Base-by-base conservation (phyloP, 2,329 filamentous ascomycete species). In the Trichoderma asperellum region DNA sequence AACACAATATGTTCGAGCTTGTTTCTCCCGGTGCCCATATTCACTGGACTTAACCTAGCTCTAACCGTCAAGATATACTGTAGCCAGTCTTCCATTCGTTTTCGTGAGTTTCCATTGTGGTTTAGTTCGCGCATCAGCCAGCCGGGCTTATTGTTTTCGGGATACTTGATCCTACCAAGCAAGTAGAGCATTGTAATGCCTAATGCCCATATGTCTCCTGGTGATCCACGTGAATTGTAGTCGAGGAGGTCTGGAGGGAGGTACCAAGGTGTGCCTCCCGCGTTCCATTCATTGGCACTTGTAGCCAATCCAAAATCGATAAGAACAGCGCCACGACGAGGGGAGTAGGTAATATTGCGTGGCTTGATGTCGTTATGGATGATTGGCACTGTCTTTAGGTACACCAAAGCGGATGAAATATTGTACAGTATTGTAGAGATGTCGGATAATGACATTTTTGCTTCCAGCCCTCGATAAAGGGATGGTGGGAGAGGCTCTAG, bases 301-400 rank as follows among this genome's bases (percentile, higher is more conserved):
- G 32, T 40, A 27, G 63, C 53, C n/a, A 58, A 27, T 21, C 64
- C 64, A 40, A 68, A 68, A 49, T 68, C 56, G 14, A 68, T 14
- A 40, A 68, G 56, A 8, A 72, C 70, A 29, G 69, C 71, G 34
- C 72, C 71, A 37, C 68, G 71, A 1, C 18, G 10, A 32, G 57
- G 35, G 24, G 59, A 68, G 27, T 57, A 68, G 16, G 55, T n/a
- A 32, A 63, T 68, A 24, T 68, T 68, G 1, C 18, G 5, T 18
- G 66, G 66, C n/a, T 68, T 68, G 18, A 68, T 68, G 24, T 68
- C 66, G 11, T 62, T 68, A 55, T 68, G 66, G 14, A 62, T 10
- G 29, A 56, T 35, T 6, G 53, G 34, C 1, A 43, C 24, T 8
- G 21, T n/a, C 11, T 11, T 18, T 11, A 68, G 4, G 21, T 68